A percentile compares a stretch with the other conserved stretches of the same genome.
These are phyloP conservation scores for Apocynum venetum DNA, from an alignment of 257 asterid genomes.

Conservation along the genomic window DNA sequence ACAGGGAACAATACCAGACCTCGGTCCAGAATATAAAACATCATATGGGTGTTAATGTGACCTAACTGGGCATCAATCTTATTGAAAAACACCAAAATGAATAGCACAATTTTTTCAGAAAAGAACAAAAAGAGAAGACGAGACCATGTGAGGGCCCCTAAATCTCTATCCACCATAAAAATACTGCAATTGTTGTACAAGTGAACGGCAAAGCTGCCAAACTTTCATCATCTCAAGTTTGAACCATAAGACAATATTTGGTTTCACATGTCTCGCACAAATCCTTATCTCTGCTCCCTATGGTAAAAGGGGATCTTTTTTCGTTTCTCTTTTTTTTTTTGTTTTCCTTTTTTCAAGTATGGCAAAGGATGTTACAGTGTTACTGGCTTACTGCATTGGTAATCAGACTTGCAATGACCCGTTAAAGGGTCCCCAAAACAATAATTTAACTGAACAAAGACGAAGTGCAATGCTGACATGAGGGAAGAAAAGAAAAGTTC, in stretches of 20 bases:
- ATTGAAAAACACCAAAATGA: slow-evolving; percentile 19
- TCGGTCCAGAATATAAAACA: slow-evolving; percentile 1
- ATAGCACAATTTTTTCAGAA: slow-evolving; percentile 16
- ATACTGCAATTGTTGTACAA: neutral
- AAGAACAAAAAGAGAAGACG: slow-evolving; percentile 23
- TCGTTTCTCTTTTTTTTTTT: neutral
- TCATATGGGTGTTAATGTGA: slow-evolving; percentile 2
- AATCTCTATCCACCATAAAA: slow-evolving; percentile 17
- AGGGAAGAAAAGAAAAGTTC: too few species aligned
- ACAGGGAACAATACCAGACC: neutral
- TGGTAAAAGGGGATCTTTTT: neutral
- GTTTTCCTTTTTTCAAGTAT: neutral
- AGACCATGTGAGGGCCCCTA: slow-evolving; percentile 18
- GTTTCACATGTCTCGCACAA: neutral
- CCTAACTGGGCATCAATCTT: slow-evolving; percentile 15
- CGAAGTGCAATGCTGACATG: too few species aligned
- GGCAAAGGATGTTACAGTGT: neutral
- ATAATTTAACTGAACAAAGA: too few species aligned
- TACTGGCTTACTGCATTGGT: too few species aligned
- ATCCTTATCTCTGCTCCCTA: too few species aligned
- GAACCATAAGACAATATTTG: neutral
- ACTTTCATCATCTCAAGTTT: slow-evolving; percentile 1
- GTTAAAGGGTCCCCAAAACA: too few species aligned
- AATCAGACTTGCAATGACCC: too few species aligned
- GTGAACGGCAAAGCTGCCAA: neutral